Conservation (phyloP, 371 early-diverging fungal genomes). For the Mortierella sp. region DNA sequence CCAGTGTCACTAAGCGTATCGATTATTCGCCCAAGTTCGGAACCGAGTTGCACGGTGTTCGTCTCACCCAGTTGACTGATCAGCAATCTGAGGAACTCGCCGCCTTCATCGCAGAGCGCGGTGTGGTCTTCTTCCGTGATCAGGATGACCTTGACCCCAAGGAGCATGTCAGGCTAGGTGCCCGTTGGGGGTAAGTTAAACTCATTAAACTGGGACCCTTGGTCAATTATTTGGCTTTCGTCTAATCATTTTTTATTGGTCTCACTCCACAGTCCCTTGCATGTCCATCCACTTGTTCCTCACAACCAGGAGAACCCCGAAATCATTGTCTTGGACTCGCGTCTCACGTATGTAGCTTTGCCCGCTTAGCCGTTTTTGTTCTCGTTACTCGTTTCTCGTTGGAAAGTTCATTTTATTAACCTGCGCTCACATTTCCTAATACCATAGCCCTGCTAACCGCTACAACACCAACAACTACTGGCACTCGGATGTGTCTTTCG, state of each 20-base stretch:
- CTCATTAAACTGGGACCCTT: background rate
- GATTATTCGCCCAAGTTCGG: constrained; percentile 76
- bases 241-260: background rate
- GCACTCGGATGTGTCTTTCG: constrained; percentile 75
- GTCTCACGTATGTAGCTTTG: constrained; percentile 26
- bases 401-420: background rate
- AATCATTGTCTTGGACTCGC: constrained; percentile 50
- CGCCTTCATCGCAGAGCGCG: constrained; percentile 68
- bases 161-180: constrained; percentile 64
- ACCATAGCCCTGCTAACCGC: constrained; percentile 25
- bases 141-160: constrained; percentile 66
- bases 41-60: constrained; percentile 77
- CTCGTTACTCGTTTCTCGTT: background rate
- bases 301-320: constrained; percentile 48
- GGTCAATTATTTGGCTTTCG: background rate
- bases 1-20: constrained; percentile 68
- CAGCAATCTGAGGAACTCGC: constrained; percentile 69
- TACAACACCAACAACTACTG: constrained; percentile 61
- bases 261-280: constrained; percentile 50
- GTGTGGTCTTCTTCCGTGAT: constrained; percentile 73
- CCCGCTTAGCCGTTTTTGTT: background rate
- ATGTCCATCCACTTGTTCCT: constrained; percentile 67
- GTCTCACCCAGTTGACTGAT: constrained; percentile 63
- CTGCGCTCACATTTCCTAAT: background rate
- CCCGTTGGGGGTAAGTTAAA: constrained; percentile 58